A percentile compares a stretch with the other conserved stretches of the same genome.
Conservation (phyloP, 805 yeast genomes). For the Lipomyces starkeyi region DNA sequence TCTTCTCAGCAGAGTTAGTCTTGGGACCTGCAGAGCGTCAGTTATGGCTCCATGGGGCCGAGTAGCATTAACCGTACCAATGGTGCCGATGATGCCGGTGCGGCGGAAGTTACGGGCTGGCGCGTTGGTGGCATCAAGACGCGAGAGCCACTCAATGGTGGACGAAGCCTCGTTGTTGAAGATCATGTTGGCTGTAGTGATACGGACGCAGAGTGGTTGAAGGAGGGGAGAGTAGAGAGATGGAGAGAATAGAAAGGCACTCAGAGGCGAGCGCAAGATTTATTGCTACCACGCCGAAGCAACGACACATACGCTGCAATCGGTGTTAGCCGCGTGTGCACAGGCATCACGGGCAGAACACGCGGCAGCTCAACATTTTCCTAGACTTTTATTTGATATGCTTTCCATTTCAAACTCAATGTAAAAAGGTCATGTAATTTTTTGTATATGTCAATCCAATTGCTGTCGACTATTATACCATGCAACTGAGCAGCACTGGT, state of each 20-base stretch:
- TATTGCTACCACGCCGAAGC: not conserved
- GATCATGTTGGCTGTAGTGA: slow-evolving; percentile 23
- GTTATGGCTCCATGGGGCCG: slow-evolving; percentile 2
- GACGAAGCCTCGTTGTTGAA: slow-evolving; percentile 38
- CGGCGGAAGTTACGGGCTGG: slow-evolving; percentile 86
- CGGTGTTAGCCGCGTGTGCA: not conserved
- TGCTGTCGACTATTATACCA: not conserved
- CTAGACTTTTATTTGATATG: not conserved
- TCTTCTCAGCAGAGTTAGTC: slow-evolving; percentile 85
- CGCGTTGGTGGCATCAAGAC: slow-evolving; percentile 71
- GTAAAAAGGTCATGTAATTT: not conserved
- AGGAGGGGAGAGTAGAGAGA: not conserved
- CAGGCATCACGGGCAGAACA: too few species aligned
- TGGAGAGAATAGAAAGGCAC: not conserved
- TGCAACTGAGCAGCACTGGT: not conserved
- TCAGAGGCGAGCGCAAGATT: not conserved
- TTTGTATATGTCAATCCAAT: not conserved
- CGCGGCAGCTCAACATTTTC: not conserved
- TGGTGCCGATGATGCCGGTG: slow-evolving; percentile 96
- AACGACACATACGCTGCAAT: not conserved
- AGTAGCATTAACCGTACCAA: slow-evolving; percentile 54
- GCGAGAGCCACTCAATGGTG: slow-evolving; percentile 78
- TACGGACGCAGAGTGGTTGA: not conserved
- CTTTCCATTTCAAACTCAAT: not conserved
- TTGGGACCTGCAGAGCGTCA: slow-evolving; percentile 65